phyloP scores from a whole-genome alignment of 108 stramenopile species.

The Cyclotella choctawhatcheeana region DNA sequence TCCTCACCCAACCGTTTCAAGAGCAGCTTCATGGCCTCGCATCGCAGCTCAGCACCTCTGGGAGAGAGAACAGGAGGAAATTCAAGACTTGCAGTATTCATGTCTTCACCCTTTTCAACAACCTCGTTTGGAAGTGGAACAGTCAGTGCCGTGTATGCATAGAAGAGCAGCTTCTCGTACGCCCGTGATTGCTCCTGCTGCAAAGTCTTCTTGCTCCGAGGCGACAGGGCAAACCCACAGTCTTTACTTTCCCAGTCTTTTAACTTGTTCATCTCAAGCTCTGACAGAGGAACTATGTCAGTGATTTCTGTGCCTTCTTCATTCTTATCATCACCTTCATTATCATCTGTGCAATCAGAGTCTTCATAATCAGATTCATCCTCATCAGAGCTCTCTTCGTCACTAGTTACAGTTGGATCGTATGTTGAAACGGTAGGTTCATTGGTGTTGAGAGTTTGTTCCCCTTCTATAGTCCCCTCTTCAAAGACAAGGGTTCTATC shows the following conservation, averaged over 20 bases:
- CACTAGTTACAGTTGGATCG: conserved; percentile 9
- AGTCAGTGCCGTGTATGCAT: conserved; percentile 47
- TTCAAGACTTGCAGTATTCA: background rate
- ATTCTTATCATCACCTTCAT: background rate
- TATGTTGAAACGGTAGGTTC: conserved; percentile 11
- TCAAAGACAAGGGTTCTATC: background rate
- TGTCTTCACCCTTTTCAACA: conserved; percentile 36
- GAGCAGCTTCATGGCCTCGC: conserved; percentile 56
- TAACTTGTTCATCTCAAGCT: conserved; percentile 7
- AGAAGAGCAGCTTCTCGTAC: conserved; percentile 35
- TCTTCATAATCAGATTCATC: conserved; percentile 7
- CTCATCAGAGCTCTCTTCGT: too few species aligned
- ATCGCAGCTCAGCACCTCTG: conserved; percentile 16
- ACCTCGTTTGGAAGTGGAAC: conserved; percentile 27
- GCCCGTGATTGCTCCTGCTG: conserved; percentile 35
- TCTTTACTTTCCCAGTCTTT: conserved; percentile 32
- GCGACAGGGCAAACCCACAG: background rate
- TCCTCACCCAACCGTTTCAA: conserved; percentile 50
- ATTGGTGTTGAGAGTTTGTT: conserved; percentile 10
- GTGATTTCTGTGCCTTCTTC: conserved; percentile 13
- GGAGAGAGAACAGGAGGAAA: conserved; percentile 26
- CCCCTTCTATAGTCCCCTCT: conserved; percentile 13
- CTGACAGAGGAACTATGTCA: conserved; percentile 12
- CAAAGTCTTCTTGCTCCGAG: conserved; percentile 1
- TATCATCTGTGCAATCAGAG: background rate